phyloP scores from a whole-genome alignment of 306 rosid species.

The Carpinus fangiana region DNA sequence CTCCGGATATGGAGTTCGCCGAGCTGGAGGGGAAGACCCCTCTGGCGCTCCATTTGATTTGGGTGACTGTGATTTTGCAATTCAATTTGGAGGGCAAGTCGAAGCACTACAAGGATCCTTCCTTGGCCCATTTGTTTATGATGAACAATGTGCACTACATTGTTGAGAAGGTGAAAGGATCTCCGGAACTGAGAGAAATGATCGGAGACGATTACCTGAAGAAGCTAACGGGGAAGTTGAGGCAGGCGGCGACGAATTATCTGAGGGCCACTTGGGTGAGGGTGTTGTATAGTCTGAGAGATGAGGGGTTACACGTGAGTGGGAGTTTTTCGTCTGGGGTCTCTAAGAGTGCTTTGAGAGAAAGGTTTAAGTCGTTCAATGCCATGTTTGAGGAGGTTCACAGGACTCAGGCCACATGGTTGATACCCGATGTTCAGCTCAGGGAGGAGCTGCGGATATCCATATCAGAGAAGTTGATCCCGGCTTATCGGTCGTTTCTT shows the following conservation, averaged over 20 bases:
- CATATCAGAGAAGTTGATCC: slow-evolving; percentile 82
- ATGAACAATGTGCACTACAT: slow-evolving; percentile 99
- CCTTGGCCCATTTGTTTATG: slow-evolving; percentile 73
- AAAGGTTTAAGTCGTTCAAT: slow-evolving; percentile 91
- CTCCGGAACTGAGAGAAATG: slow-evolving; percentile 87
- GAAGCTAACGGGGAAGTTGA: slow-evolving; percentile 74
- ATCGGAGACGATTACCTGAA: slow-evolving; percentile 85
- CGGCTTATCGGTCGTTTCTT: slow-evolving; percentile 90
- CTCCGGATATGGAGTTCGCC: slow-evolving; percentile 85
- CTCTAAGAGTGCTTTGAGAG: slow-evolving; percentile 88
- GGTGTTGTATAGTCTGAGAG: slow-evolving; percentile 83
- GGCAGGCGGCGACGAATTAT: slow-evolving; percentile 90
- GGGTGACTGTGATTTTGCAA: slow-evolving; percentile 91
- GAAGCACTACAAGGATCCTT: slow-evolving; percentile 80
- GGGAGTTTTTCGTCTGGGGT: slow-evolving; percentile 92
- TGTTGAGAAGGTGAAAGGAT: slow-evolving; percentile 88
- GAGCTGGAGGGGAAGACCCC: slow-evolving; percentile 84
- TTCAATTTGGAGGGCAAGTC: slow-evolving; percentile 91
- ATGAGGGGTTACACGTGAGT: slow-evolving; percentile 87
- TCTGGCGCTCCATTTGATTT: slow-evolving; percentile 87
- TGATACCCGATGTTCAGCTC: slow-evolving; percentile 91
- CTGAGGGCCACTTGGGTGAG: slow-evolving; percentile 96
- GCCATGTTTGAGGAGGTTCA: slow-evolving; percentile 98
- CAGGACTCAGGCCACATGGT: slow-evolving; percentile 85
- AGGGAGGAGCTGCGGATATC: slow-evolving; percentile 92